These are phyloP conservation scores for Cylindrotheca fusiformis DNA, from an alignment of 108 stramenopile species.

Conservation along the genomic window DNA sequence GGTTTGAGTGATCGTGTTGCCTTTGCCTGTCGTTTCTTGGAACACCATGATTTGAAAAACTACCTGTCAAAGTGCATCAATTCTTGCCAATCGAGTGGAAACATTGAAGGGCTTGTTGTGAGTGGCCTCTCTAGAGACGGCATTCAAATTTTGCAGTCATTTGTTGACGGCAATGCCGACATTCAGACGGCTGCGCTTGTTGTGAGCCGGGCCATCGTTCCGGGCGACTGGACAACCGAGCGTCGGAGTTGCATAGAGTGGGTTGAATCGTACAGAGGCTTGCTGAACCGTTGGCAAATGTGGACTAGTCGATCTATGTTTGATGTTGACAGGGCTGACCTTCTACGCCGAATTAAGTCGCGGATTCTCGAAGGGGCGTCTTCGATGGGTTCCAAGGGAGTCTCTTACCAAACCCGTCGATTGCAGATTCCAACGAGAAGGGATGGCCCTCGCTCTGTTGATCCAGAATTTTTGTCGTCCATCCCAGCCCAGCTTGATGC, in stretches of 20 bases:
- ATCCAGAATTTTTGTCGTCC: conserved; percentile 30
- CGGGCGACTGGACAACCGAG: conserved; percentile 62
- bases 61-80: conserved; percentile 55
- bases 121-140: conserved; percentile 77
- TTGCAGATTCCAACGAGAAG: conserved; percentile 1
- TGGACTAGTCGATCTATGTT: conserved; percentile 79
- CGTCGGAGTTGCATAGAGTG: conserved; percentile 65
- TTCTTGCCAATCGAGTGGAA: conserved; percentile 53
- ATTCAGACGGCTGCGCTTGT: conserved; percentile 80
- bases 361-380: conserved; percentile 4
- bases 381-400: background rate
- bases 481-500: conserved; percentile 58
- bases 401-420: conserved; percentile 2
- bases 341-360: conserved; percentile 51
- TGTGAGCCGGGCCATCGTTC: conserved; percentile 66
- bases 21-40: conserved; percentile 73
- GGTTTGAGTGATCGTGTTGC: conserved; percentile 74
- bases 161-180: conserved; percentile 68
- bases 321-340: conserved; percentile 74
- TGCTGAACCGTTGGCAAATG: conserved; percentile 81
- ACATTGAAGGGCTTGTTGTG: conserved; percentile 75
- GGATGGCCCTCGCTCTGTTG: conserved; percentile 25
- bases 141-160: conserved; percentile 71
- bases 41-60: conserved; percentile 42
- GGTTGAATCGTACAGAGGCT: conserved; percentile 67